Base-by-base conservation (phyloP, 2,329 filamentous ascomycete genomes). In the Hypomyces perniciosus region DNA sequence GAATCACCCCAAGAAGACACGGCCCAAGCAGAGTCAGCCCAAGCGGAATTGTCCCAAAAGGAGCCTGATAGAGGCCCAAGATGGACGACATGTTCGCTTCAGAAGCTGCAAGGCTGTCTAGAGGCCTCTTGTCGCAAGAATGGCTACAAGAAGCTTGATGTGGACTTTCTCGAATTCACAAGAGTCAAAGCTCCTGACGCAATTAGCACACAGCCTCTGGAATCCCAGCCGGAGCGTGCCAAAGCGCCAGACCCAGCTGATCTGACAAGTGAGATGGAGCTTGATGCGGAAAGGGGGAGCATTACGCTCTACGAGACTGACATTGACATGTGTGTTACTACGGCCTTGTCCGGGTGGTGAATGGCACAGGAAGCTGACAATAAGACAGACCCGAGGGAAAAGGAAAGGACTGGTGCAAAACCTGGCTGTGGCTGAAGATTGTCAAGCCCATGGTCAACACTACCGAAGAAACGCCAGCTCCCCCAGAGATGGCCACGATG, bases 391-490 rank as follows among this genome's bases (percentile, higher is more conserved):
- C 53, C 12, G 5, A 39, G 45, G 8, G 33, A 29, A 8, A 45
- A 26, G 3, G 53, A 45, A 5, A 31, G 26, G 6, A 8, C 37
- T 20, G 20, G 20, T 20, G 20, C 7, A 55, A 52, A 13, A 56
- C 30, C 2, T 62, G 61, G 61, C 45, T 47, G 9, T 62, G 61
- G 61, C 54, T 62, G 51, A 57, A 57, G 27, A 61, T 62, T 34
- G 39, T 40, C 33, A 62, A 59, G 44, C 58, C 59, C 4, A 29
- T 62, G 2, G 26, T 45, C 12, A 33, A 46, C 8, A 48, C 40
- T 34, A 20, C 8, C 29, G 30, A 8, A 51, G 49, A 5, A 34
- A 48, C 20, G 33, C 26, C 9, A 20, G 6, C 12, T 8, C 33
- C 57, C 52, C 34, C 41, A 8, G 48, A 54, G 3, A 20, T 59